These are phyloP conservation scores for Carallia brachiata DNA, from an alignment of 345 rosid genomes.

Conservation along the genomic window DNA sequence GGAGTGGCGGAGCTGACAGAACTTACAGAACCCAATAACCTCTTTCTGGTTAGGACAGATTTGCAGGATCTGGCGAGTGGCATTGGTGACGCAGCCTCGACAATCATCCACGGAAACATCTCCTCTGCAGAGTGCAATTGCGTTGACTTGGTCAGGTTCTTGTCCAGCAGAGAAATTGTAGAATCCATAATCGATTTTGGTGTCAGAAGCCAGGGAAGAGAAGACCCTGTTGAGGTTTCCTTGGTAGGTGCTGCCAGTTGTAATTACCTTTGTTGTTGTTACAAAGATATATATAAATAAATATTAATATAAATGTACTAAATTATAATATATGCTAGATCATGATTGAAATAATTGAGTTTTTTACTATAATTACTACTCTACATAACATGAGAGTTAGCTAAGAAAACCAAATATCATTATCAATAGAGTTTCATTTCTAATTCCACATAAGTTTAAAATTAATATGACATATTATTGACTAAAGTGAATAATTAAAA, in stretches of 20 bases:
- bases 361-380: no score
- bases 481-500: no score
- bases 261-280: slow-evolving; percentile 25
- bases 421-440: no score
- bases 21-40: not conserved
- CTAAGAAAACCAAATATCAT: no score
- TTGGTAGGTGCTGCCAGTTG: slow-evolving; percentile 35
- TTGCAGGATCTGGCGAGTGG: not conserved
- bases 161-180: slow-evolving; percentile 40
- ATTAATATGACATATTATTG: no score
- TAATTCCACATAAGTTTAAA: no score
- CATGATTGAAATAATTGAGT: no score
- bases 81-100: not conserved
- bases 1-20: slow-evolving; percentile 12
- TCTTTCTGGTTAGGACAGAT: slow-evolving; percentile 13
- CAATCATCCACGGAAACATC: not conserved
- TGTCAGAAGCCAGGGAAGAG: slow-evolving; percentile 31
- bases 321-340: no score
- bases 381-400: no score
- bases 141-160: slow-evolving; percentile 15
- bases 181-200: slow-evolving; percentile 28
- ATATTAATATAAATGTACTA: no score
- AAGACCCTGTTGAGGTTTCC: slow-evolving; percentile 42
- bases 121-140: slow-evolving; percentile 22
- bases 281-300: no score